Evolutionary conservation across 768 basidiomycete species (phyloP).

Genomic region (Pilatotrama ljubarskyi): DNA sequence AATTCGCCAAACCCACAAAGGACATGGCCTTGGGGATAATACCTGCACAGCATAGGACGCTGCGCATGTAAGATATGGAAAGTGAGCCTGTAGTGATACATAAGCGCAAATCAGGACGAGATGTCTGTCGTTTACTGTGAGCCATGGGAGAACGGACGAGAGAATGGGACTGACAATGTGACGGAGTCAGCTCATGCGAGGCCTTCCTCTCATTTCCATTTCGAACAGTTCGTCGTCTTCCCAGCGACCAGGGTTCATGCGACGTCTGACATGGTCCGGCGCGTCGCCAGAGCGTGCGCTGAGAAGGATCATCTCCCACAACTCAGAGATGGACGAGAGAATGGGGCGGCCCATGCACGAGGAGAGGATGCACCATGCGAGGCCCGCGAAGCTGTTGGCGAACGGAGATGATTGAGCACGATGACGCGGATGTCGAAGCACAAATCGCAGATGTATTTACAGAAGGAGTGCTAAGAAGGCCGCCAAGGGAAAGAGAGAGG

Average conservation of each 20-base stretch:
- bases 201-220: conserved; percentile 48
- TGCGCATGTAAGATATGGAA: too few species aligned
- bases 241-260: conserved; percentile 34
- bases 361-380: conserved; percentile 68
- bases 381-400: conserved; percentile 43
- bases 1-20: too few species aligned
- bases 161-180: neutral
- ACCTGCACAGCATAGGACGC: too few species aligned
- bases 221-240: conserved; percentile 59
- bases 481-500: conserved; percentile 37
- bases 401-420: neutral
- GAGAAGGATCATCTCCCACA: conserved; percentile 49
- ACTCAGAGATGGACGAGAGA: conserved; percentile 41
- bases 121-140: too few species aligned
- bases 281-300: conserved; percentile 36
- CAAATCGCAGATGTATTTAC: conserved; percentile 34
- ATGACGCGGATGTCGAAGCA: too few species aligned
- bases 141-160: neutral
- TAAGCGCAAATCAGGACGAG: too few species aligned
- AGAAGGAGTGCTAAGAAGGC: conserved; percentile 50
- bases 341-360: conserved; percentile 63
- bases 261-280: conserved; percentile 32
- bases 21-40: too few species aligned
- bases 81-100: neutral
- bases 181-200: conserved; percentile 11